Conservation (phyloP, 306 rosid species). For the peach (Prunus persica) region DNA sequence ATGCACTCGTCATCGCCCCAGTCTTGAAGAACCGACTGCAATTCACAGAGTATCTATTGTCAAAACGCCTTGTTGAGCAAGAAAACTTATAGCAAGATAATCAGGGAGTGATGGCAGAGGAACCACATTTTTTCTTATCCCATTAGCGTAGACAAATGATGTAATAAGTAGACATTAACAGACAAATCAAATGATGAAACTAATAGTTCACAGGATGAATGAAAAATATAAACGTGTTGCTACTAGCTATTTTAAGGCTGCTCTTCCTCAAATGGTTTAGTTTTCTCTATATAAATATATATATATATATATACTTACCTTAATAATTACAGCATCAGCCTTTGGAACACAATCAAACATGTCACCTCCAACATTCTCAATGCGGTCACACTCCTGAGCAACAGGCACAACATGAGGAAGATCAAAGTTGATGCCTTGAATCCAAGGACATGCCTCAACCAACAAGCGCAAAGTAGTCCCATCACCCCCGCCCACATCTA, state of each 20-base stretch:
- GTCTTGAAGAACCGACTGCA: constrained; percentile 56
- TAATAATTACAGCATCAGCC: constrained; percentile 61
- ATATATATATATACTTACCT: no score
- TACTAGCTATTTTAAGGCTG: no score
- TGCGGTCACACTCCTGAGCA: constrained; percentile 20
- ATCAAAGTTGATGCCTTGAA: constrained; percentile 63
- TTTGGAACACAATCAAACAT: constrained; percentile 62
- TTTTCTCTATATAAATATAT: no score
- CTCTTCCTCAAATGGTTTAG: no score
- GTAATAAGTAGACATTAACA: no score
- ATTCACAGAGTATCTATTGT: no score
- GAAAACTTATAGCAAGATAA: not conserved
- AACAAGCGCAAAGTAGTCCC: constrained; percentile 43
- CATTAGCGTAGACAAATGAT: no score
- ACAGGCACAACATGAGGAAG: constrained; percentile 54
- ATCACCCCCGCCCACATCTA: constrained; percentile 87
- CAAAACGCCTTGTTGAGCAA: not conserved
- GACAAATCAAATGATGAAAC: no score
- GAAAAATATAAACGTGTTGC: no score
- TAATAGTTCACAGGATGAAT: no score
- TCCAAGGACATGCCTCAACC: constrained; percentile 38
- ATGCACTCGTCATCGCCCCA: constrained; percentile 67
- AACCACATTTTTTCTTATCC: no score
- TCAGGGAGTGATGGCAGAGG: not conserved
- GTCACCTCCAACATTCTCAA: constrained; percentile 57